phyloP scores from a whole-genome alignment of 345 rosid genomes.

The Cardamine occulta region DNA sequence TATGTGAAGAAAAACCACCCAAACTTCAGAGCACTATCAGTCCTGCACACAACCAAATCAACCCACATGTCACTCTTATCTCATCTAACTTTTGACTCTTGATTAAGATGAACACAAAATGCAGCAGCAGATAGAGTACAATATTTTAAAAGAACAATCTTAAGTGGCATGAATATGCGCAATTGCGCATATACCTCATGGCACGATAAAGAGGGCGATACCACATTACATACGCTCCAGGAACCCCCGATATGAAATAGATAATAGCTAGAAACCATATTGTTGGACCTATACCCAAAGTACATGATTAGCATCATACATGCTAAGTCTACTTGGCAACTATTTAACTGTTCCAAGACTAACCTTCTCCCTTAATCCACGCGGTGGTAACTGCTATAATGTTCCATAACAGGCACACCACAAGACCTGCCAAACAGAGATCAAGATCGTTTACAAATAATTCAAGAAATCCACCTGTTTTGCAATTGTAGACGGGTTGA shows the following conservation, averaged over 20 bases:
- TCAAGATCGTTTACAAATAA: background rate
- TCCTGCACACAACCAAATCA: slow-evolving; percentile 59
- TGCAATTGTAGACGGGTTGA: slow-evolving; percentile 14
- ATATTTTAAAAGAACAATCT: background rate
- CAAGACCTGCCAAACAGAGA: slow-evolving; percentile 64
- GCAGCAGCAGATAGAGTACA: slow-evolving; percentile 17
- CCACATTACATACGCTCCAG: slow-evolving; percentile 89
- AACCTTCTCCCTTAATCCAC: slow-evolving; percentile 97
- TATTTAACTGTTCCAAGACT: slow-evolving; percentile 17
- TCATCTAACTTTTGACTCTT: background rate
- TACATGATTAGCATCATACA: slow-evolving; percentile 19
- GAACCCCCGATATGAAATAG: slow-evolving; percentile 85
- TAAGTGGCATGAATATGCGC: background rate
- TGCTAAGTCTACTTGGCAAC: slow-evolving; percentile 17
- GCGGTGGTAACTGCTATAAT: slow-evolving; percentile 79
- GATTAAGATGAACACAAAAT: slow-evolving; percentile 9
- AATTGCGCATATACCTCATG: slow-evolving; percentile 62
- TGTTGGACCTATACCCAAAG: slow-evolving; percentile 61
- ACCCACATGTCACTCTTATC: slow-evolving; percentile 18
- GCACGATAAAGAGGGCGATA: slow-evolving; percentile 96
- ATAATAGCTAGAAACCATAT: slow-evolving; percentile 97
- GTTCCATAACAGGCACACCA: slow-evolving; percentile 82
- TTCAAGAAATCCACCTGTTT: slow-evolving; percentile 24
- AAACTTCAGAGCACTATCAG: slow-evolving; percentile 95
- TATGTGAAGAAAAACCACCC: slow-evolving; percentile 90